A percentile compares a stretch with the other conserved stretches of the same genome.
These are phyloP conservation scores for Xenosphaeropsis pyriputrescens DNA, from an alignment of 2,329 filamentous ascomycete species.

Conservation along the genomic window DNA sequence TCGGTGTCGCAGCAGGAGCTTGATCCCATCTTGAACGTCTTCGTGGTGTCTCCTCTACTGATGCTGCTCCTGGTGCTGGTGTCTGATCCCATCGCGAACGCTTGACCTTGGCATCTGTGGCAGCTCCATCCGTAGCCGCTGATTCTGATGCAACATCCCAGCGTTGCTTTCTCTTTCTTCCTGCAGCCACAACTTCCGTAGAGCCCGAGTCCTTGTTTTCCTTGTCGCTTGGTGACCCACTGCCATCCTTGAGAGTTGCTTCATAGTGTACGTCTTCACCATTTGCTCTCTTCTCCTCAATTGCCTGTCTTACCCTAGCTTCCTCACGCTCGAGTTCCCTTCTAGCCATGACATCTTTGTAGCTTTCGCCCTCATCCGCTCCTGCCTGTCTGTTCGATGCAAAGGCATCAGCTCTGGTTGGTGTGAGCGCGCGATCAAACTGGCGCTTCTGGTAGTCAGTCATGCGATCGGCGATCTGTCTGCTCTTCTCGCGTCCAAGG, in stretches of 20 bases:
- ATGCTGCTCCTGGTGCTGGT: conserved; percentile 38
- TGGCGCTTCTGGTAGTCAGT: conserved; percentile 96
- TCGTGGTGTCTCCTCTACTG: conserved; percentile 45
- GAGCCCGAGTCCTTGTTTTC: conserved; percentile 59
- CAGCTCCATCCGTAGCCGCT: conserved; percentile 31
- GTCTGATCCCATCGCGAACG: conserved; percentile 82
- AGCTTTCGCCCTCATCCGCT: conserved; percentile 62
- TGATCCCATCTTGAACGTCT: conserved; percentile 86
- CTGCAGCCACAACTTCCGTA: conserved; percentile 44
- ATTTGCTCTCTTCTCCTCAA: conserved; percentile 54
- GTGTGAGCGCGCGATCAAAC: conserved; percentile 76
- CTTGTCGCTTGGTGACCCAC: conserved; percentile 37
- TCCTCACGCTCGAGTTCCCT: conserved; percentile 90
- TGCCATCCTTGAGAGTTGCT: conserved; percentile 56
- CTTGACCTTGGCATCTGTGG: conserved; percentile 40
- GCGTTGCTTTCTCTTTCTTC: conserved; percentile 80
- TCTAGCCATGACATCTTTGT: conserved; percentile 80
- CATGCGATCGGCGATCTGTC: conserved; percentile 82
- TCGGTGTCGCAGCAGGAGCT: conserved; percentile 66
- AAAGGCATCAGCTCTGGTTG: conserved; percentile 76
- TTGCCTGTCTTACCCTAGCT: conserved; percentile 66
- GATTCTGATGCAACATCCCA: conserved; percentile 70
- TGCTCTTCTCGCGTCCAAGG: conserved; percentile 73
- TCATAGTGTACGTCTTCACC: conserved; percentile 47
- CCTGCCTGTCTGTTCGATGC: conserved; percentile 59